Percentiles rank a stretch among this genome's conserved stretches.
Conservation (phyloP, 441 rosid genomes). For the Geranium incanum region DNA sequence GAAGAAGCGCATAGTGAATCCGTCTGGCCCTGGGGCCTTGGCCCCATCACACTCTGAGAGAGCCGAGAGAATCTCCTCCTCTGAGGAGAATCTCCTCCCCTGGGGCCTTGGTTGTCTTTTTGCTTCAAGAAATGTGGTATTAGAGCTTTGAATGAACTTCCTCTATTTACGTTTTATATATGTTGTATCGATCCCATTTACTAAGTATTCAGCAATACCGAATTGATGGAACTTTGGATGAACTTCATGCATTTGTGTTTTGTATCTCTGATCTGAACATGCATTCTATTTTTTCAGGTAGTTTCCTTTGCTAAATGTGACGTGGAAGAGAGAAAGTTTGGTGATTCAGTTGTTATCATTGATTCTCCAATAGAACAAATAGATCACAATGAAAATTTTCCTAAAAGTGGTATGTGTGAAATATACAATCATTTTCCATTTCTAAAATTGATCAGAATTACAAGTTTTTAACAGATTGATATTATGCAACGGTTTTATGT, state of each 20-base stretch:
- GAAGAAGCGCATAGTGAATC: no score
- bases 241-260: not conserved
- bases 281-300: conserved; percentile 41
- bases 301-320: conserved; percentile 43
- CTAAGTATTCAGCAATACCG: not conserved
- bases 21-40: no score
- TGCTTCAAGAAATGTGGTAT: not conserved
- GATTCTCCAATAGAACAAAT: conserved; percentile 30
- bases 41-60: no score
- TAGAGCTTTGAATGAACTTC: not conserved
- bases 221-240: not conserved
- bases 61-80: no score
- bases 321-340: conserved; percentile 27
- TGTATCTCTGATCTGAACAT: conserved; percentile 3
- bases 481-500: conserved; percentile 19
- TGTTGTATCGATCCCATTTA: not conserved
- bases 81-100: no score
- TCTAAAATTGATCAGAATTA: conserved; percentile 12
- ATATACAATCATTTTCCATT: conserved; percentile 14
- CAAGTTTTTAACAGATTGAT: conserved; percentile 18
- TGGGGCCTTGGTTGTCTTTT: not conserved
- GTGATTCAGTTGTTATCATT: conserved; percentile 46
- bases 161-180: not conserved
- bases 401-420: conserved; percentile 33
- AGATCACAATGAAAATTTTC: conserved; percentile 25